These are phyloP conservation scores for Colletotrichum plurivorum DNA, from an alignment of 2,329 filamentous ascomycete species.

Conservation along the genomic window DNA sequence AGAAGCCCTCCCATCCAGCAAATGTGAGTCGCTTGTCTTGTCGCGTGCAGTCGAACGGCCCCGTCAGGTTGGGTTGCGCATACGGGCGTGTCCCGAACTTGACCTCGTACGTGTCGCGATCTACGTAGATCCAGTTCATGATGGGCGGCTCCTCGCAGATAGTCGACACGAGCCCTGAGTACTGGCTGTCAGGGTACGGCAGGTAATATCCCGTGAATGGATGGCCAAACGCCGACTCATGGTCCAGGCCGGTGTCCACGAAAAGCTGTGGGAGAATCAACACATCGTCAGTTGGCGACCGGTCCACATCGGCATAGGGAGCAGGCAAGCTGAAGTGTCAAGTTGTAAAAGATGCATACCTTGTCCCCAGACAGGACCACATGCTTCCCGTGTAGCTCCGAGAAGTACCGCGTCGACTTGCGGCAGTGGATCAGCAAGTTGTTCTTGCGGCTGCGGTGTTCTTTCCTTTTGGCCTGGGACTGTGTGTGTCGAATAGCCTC, in stretches of 20 bases:
- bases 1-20: constrained; percentile 65
- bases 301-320: too few species aligned
- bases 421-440: constrained; percentile 62
- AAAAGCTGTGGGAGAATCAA: constrained; percentile 52
- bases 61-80: constrained; percentile 60
- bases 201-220: constrained; percentile 71
- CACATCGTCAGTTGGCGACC: not conserved
- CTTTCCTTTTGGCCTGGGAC: constrained; percentile 59
- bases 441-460: constrained; percentile 55
- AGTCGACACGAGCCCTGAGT: constrained; percentile 63
- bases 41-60: constrained; percentile 65
- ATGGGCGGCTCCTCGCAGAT: constrained; percentile 64
- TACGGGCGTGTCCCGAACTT: constrained; percentile 60
- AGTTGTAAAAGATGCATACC: constrained; percentile 42
- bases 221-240: constrained; percentile 56
- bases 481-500: constrained; percentile 64
- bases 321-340: too few species aligned
- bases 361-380: constrained; percentile 61
- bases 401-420: constrained; percentile 59
- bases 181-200: constrained; percentile 67
- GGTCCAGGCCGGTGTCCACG: constrained; percentile 57
- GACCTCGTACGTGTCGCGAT: constrained; percentile 60
- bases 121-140: constrained; percentile 66
- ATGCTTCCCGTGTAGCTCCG: constrained; percentile 58
- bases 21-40: constrained; percentile 66